Base-by-base conservation (phyloP, 129 eudicot genomes). In the Chrysanthemum makinoi region DNA sequence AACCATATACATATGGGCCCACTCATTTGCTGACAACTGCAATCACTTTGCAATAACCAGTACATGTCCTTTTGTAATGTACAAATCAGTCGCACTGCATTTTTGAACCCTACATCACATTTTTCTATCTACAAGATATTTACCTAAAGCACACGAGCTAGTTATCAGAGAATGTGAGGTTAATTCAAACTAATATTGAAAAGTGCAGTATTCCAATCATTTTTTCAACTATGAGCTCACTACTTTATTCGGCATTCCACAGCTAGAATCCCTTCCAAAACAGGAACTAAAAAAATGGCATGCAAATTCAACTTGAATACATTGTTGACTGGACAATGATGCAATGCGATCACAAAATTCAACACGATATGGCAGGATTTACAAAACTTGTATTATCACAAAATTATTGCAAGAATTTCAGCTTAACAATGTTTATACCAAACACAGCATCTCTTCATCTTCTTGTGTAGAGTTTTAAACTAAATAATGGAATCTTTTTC, bases 341-440 rank as follows among this genome's bases (percentile, higher is more conserved):
- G 76, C 60, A 72, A 72, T 19, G 39, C 26, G 49, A 60, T 48
- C 49, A 46, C 49, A 47, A 58, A 19, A 46, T 72, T 48, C 55
- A 47, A 48, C 59, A 61, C 13, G 33, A 72, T 19, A 58, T 72
- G 48, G 17, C 76, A 72, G 17, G 76, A 59, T 28, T 63, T 16
- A 72, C 52, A 72, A 61, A 35, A 48, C 30, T 61, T 60, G 56
- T 55, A 71, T 46, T 46, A 24, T 72, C 68, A 72, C 68, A 47
- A 47, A 15, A 59, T 30, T 15, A 73, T 72, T 54, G 58, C 69
- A 72, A 28, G 28, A 72, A 49, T 61, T 72, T 48, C 48, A 47
- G 24, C 28, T 47, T 72, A n/a, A 10, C 48, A 17, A 72, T 22
- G 69, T 72, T 49, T 48, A n/a, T 60, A 61, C 26, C 61, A 61